Conservation (phyloP, 1,139 yeast genomes). For the Yamadazyma triangularis region DNA sequence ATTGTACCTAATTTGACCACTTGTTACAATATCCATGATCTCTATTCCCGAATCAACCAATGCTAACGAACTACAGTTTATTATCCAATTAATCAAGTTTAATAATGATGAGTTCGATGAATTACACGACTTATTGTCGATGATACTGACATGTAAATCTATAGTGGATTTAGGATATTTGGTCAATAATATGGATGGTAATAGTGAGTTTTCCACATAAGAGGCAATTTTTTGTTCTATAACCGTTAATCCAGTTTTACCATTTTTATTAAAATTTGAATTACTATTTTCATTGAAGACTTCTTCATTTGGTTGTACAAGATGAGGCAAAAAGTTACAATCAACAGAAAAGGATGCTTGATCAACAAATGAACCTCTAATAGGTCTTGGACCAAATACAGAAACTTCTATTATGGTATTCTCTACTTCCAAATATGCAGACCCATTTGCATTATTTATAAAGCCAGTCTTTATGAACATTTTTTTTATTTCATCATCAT, state of each 20-base stretch:
- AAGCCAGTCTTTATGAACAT: conserved; percentile 56
- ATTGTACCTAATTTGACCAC: conserved; percentile 46
- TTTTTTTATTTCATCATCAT: conserved; percentile 21
- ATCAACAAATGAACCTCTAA: conserved; percentile 68
- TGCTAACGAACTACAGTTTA: conserved; percentile 67
- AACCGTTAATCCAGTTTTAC: conserved; percentile 35
- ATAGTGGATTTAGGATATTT: conserved; percentile 89
- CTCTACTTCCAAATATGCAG: conserved; percentile 71
- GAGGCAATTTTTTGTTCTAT: conserved; percentile 51
- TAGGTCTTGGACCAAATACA: conserved; percentile 88
- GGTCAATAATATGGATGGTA: conserved; percentile 59
- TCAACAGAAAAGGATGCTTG: conserved; percentile 68
- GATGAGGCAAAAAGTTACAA: conserved; percentile 53
- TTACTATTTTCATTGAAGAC: conserved; percentile 17
- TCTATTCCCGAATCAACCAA: conserved; percentile 82
- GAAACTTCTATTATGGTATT: conserved; percentile 62
- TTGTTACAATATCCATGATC: conserved; percentile 69
- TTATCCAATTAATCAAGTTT: conserved; percentile 39
- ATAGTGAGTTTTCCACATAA: conserved; percentile 54
- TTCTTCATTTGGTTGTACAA: conserved; percentile 34
- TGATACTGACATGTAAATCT: conserved; percentile 68
- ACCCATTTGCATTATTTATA: conserved; percentile 76
- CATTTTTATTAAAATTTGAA: conserved; percentile 17
- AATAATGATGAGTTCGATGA: conserved; percentile 23
- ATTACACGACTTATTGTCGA: conserved; percentile 30